These are phyloP conservation scores for Fusarium poae DNA, from an alignment of 2,329 filamentous ascomycete genomes.

Conservation along the genomic window DNA sequence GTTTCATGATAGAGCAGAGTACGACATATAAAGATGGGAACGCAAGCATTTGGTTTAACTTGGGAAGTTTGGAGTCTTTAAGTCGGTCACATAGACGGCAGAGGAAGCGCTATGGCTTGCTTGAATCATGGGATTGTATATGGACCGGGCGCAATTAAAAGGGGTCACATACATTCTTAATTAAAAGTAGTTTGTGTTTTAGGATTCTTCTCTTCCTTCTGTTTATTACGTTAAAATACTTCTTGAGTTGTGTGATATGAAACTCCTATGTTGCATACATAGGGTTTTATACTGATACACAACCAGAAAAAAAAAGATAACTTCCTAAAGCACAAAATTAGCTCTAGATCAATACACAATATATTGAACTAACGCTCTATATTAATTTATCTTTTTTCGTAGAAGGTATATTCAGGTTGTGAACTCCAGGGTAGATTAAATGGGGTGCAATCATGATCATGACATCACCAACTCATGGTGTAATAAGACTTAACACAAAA, in stretches of 20 bases:
- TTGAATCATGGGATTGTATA: conserved; percentile 41
- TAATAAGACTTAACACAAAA: conserved; percentile 5
- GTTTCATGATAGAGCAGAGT: conserved; percentile 45
- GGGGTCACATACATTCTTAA: conserved; percentile 40
- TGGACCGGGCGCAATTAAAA: conserved; percentile 36
- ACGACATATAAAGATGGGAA: conserved; percentile 45
- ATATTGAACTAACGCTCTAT: not conserved
- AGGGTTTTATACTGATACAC: no score
- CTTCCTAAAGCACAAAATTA: not conserved
- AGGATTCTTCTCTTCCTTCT: not conserved
- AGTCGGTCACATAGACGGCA: conserved; percentile 38
- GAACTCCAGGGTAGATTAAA: conserved; percentile 31
- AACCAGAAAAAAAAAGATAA: no score
- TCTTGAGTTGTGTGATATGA: not conserved
- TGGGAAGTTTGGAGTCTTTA: conserved; percentile 47
- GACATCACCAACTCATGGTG: conserved; percentile 37
- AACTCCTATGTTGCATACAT: no score
- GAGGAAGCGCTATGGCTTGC: conserved; percentile 23
- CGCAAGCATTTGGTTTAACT: conserved; percentile 47
- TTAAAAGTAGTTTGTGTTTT: conserved; percentile 22
- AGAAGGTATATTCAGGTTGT: not conserved
- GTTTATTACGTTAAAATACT: not conserved
- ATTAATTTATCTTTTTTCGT: not conserved
- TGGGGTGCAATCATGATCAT: conserved; percentile 19
- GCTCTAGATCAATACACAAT: not conserved